Conservation (phyloP, 768 basidiomycete species). For the Lactarius sp. region DNA sequence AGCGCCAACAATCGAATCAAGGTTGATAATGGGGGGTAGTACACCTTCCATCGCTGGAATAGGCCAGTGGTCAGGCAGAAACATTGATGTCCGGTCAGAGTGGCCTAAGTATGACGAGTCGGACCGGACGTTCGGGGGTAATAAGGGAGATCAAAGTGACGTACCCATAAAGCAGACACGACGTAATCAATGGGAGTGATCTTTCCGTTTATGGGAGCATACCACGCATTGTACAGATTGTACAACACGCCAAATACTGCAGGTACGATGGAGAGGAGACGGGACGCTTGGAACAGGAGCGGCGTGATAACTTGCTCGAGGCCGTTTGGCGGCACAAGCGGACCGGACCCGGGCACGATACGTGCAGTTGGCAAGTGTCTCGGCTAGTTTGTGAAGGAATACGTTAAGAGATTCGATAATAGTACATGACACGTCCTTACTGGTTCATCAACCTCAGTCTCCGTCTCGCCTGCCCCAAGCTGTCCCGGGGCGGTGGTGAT, state of each 20-base stretch:
- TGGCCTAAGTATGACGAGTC: conserved; percentile 44
- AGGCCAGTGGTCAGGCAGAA: conserved; percentile 85
- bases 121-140: not conserved
- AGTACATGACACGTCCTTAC: conserved; percentile 39
- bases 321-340: conserved; percentile 45
- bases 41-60: conserved; percentile 82
- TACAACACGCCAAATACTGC: conserved; percentile 61
- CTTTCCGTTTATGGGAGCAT: conserved; percentile 37
- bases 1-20: conserved; percentile 88
- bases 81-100: conserved; percentile 87
- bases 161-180: conserved; percentile 68
- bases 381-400: conserved; percentile 38
- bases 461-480: conserved; percentile 67
- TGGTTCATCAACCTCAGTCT: conserved; percentile 73
- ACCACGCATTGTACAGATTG: conserved; percentile 52
- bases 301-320: conserved; percentile 47
- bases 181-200: conserved; percentile 55
- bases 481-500: conserved; percentile 63
- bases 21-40: conserved; percentile 84
- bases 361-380: conserved; percentile 67
- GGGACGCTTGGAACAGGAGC: conserved; percentile 64
- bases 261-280: conserved; percentile 68
- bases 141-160: conserved; percentile 25
- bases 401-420: conserved; percentile 5
- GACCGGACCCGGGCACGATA: conserved; percentile 46